Evolutionary conservation across 2,329 filamentous ascomycete genomes (phyloP).

Genomic region (Chaetomium globosum): DNA sequence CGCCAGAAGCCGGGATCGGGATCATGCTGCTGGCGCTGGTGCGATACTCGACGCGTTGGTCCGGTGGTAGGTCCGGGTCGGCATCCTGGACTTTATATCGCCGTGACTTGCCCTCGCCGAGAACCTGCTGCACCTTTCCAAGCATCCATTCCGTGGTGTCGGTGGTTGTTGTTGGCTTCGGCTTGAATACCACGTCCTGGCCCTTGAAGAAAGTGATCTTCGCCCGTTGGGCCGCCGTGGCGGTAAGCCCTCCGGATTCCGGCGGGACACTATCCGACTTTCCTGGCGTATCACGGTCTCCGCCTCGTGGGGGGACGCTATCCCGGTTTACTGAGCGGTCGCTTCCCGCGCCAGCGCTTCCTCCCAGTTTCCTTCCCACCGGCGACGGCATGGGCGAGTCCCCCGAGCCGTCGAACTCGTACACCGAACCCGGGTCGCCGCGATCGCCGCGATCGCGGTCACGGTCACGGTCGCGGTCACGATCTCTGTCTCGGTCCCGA

Average conservation of each 20-base stretch:
- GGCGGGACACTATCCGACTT: conserved; percentile 61
- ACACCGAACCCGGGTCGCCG: conserved; percentile 43
- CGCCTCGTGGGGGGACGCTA: conserved; percentile 43
- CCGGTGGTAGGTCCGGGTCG: conserved; percentile 67
- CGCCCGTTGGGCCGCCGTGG: conserved; percentile 47
- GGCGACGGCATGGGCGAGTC: conserved; percentile 50
- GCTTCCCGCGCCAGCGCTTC: conserved; percentile 41
- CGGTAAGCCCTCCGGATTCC: conserved; percentile 39
- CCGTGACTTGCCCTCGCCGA: conserved; percentile 75
- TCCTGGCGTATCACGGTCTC: conserved; percentile 56
- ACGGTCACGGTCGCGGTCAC: conserved; percentile 7
- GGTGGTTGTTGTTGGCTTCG: conserved; percentile 53
- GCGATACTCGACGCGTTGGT: conserved; percentile 68
- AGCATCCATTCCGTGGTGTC: conserved; percentile 70
- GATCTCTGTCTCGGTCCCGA: conserved; percentile 39
- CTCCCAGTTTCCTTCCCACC: conserved; percentile 44
- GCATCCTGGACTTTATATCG: conserved; percentile 80
- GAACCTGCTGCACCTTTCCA: conserved; percentile 74
- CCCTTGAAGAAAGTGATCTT: conserved; percentile 62
- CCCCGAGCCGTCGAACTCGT: conserved; percentile 49
- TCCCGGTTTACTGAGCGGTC: conserved; percentile 42
- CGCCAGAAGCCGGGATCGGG: conserved; percentile 64
- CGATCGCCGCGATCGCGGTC: neutral
- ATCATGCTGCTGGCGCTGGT: conserved; percentile 77
- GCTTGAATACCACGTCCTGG: conserved; percentile 69